Conservation (phyloP, 169 alveolate species). For the Plasmodium knowlesi region DNA sequence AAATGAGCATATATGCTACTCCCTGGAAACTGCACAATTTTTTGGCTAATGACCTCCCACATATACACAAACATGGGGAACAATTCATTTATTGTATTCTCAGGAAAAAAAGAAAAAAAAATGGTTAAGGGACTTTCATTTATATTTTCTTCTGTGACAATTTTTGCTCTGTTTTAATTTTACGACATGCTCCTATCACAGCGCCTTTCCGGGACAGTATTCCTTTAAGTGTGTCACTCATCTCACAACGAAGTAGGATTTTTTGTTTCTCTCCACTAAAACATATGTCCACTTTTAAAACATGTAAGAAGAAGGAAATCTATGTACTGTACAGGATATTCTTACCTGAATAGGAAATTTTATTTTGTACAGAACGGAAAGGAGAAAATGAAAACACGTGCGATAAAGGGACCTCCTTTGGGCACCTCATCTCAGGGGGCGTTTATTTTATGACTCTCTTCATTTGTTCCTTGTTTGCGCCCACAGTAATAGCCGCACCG, state of each 20-base stretch:
- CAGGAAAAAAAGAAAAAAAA: too few relatives aligned
- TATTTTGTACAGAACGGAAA: not conserved
- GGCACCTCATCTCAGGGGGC: not conserved
- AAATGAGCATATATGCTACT: not conserved
- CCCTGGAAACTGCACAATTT: not conserved
- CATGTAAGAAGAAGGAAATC: not conserved
- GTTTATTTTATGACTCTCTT: not conserved
- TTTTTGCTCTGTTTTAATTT: not conserved
- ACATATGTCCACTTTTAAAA: not conserved
- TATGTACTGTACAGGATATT: not conserved
- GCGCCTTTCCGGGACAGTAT: not conserved
- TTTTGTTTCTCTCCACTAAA: not conserved
- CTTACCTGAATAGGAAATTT: not conserved
- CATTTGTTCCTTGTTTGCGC: not conserved
- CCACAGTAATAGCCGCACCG: not conserved
- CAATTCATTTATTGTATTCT: not conserved
- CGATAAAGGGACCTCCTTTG: not conserved
- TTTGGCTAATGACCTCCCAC: not conserved
- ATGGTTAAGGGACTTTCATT: not conserved
- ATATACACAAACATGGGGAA: too few relatives aligned
- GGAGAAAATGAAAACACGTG: not conserved
- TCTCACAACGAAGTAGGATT: not conserved
- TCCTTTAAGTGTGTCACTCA: not conserved
- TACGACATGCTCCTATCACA: not conserved
- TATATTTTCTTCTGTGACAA: not conserved